Base-by-base conservation (phyloP, 2,329 filamentous ascomycete species). In the Aspergillus spinulosporus region DNA sequence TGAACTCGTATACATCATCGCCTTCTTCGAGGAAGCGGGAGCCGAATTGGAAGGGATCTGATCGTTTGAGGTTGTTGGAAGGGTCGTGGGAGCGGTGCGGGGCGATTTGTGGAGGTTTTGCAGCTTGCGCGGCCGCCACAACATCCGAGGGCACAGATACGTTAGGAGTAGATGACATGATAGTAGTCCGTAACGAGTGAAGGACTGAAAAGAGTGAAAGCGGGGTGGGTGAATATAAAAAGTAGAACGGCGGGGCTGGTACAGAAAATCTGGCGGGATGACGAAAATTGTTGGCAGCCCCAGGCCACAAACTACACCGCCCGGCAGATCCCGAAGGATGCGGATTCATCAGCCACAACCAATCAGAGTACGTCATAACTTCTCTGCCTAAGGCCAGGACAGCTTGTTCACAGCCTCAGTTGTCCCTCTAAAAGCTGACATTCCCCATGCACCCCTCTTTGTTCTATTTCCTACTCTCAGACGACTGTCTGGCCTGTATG, bases 1-100 rank as follows among this genome's bases (percentile, higher is more conserved):
- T 99, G 84, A 94, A 96, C 73, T 95, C 89, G 77, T 93, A 99
- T 68, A 96, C 90, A 72, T 97, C 83, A 77, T 96, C 92, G 69
- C 86, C 85, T 72, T 93, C 82, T 67, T 89, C 86, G 50, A 99
- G 84, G 68, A 84, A 89, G 58, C 93, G 90, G 47, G 90, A 94
- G 59, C 94, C 94, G 74, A 99, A 99, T 75, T 95, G 88, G 75
- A 97, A 99, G 14, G 94, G 94, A 70, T 97, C 92, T 70, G 79
- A 89, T 67, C 91, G 85, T 78, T 97, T 97, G 76, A 88, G 80
- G 73, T 92, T 94, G 73, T 88, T 87, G 58, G 79, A 66, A 39
- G 89, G 85, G 65, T 75, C 72, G 67, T 92, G 88, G 21, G 88
- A 90, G 62, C 86, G 85, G 66, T 88, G 84, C 36, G 86, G 73